Percentiles rank a stretch among this genome's conserved stretches.
These are phyloP conservation scores for Isoetes taiwanensis DNA, from an alignment of 75 land plant genomes.

Conservation along the genomic window DNA sequence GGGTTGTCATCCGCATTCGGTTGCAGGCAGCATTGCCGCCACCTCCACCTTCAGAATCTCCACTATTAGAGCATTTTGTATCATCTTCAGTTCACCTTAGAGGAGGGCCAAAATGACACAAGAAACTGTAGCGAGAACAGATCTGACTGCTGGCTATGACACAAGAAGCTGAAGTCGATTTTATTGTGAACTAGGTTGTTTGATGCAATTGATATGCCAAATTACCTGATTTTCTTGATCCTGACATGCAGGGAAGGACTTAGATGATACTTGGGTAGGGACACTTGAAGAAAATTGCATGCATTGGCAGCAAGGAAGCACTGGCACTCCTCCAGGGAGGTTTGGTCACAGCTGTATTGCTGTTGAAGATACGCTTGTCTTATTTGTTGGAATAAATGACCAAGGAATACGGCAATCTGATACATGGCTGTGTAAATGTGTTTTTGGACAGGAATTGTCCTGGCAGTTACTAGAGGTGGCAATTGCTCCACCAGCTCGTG, in stretches of 20 bases:
- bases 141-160: no score
- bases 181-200: no score
- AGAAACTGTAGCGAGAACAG: no score
- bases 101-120: no score
- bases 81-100: no score
- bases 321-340: constrained; percentile 66
- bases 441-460: constrained; percentile 21
- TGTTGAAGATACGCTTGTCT: constrained; percentile 46
- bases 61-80: no score
- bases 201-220: no score
- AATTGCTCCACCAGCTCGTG: constrained; percentile 62
- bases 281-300: constrained; percentile 33
- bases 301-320: constrained; percentile 41
- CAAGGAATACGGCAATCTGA: constrained; percentile 73
- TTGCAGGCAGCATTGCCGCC: no score
- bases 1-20: no score
- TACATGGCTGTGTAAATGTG: constrained; percentile 58
- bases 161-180: no score
- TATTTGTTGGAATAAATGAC: constrained; percentile 92
- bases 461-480: constrained; percentile 64
- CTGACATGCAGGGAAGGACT: constrained; percentile 50
- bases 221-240: constrained; percentile 13
- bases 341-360: constrained; percentile 79
- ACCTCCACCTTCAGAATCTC: no score
- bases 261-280: constrained; percentile 92